phyloP scores from a whole-genome alignment of 441 rosid genomes.

The Flueggea neowawraea region DNA sequence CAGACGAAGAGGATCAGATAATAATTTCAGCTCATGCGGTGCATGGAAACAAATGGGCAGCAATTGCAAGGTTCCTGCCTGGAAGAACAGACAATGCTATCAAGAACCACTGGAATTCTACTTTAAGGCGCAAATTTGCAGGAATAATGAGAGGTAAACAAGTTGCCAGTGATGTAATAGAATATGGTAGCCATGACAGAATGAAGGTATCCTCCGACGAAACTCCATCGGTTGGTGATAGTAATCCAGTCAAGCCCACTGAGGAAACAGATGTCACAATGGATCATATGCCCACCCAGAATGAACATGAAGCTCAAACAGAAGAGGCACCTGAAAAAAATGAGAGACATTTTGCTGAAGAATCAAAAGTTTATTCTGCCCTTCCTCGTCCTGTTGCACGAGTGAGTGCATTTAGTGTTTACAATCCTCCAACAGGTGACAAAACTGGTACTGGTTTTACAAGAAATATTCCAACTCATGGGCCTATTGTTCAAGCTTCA shows the following conservation, averaged over 20 bases:
- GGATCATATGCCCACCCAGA: slow-evolving; percentile 29
- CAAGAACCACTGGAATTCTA: slow-evolving; percentile 99
- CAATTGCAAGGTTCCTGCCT: slow-evolving; percentile 67
- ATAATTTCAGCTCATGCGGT: slow-evolving; percentile 68
- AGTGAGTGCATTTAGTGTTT: no score
- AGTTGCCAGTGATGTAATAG: slow-evolving; percentile 19
- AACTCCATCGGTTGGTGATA: slow-evolving; percentile 44
- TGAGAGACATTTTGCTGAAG: slow-evolving; percentile 13
- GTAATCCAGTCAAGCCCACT: slow-evolving; percentile 24
- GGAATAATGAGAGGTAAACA: slow-evolving; percentile 33
- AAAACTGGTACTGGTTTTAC: no score
- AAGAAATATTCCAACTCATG: no score
- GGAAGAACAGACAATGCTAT: slow-evolving; percentile 97
- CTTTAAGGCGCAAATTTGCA: slow-evolving; percentile 63
- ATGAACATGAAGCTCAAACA: slow-evolving; percentile 26
- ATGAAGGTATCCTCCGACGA: slow-evolving; percentile 48
- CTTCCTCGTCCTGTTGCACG: no score
- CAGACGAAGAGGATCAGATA: slow-evolving; percentile 87
- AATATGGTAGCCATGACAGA: slow-evolving; percentile 38
- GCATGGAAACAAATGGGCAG: slow-evolving; percentile 98
- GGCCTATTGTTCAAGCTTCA: no score
- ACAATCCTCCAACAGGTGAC: no score
- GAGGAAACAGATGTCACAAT: slow-evolving; percentile 33
- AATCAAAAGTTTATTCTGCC: no score
- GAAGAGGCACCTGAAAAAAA: slow-evolving; percentile 8